Conservation (phyloP, 306 rosid genomes). For the Bauhinia variegata region DNA sequence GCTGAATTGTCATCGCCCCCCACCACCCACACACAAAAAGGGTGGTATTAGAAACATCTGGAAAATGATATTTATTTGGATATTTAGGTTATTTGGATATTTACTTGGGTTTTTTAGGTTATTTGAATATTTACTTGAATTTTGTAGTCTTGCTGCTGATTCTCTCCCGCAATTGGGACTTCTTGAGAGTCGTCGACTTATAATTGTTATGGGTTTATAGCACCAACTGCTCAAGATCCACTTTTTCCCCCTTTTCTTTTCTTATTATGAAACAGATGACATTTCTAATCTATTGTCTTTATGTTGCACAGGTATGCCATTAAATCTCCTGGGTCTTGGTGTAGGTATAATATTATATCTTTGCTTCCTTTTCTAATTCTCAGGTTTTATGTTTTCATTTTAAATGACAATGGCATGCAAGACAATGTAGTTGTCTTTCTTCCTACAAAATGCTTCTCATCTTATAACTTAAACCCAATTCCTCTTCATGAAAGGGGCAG, state of each 20-base stretch:
- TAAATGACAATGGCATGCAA: constrained; percentile 9
- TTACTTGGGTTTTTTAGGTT: neutral
- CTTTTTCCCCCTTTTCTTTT: neutral
- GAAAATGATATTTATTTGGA: neutral
- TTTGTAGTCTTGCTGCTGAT: constrained; percentile 3
- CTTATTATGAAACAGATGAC: neutral
- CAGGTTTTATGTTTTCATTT: constrained; percentile 11
- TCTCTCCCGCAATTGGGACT: constrained; percentile 10
- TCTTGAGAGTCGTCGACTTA: neutral
- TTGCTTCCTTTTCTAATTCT: constrained; percentile 21
- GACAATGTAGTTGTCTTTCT: constrained; percentile 1
- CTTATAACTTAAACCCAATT: constrained; percentile 1
- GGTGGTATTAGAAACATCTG: too few relatives aligned
- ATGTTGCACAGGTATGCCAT: constrained; percentile 73
- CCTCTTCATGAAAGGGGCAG: neutral
- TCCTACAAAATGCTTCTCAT: constrained; percentile 2
- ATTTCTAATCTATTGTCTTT: constrained; percentile 33
- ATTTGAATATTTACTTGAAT: constrained; percentile 3
- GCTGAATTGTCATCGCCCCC: neutral
- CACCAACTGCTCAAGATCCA: neutral
- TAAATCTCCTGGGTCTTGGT: constrained; percentile 92
- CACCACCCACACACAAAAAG: too few relatives aligned
- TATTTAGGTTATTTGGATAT: neutral
- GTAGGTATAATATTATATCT: constrained; percentile 56
- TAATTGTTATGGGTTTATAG: neutral